Percentiles rank a stretch among this genome's conserved stretches.
Evolutionary conservation across 2,329 filamentous ascomycete genomes (phyloP).

Genomic region (Microcyclosporella mali): DNA sequence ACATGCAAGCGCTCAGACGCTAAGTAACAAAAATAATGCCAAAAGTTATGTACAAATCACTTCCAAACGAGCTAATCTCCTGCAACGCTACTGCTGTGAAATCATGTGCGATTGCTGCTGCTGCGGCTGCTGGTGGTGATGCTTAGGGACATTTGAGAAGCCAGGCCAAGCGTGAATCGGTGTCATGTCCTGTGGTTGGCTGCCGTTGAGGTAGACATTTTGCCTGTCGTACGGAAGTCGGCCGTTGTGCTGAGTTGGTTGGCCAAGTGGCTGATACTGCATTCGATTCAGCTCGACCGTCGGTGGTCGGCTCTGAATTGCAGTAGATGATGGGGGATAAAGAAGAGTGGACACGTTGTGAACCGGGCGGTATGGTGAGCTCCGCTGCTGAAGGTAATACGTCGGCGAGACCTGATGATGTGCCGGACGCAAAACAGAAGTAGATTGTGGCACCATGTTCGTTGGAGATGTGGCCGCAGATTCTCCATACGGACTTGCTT

Average conservation of each 20-base stretch:
- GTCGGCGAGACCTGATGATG: conserved; percentile 72
- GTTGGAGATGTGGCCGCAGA: conserved; percentile 62
- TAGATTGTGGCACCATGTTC: conserved; percentile 53
- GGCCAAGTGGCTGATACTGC: conserved; percentile 46
- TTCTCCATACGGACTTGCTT: conserved; percentile 47
- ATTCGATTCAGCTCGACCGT: conserved; percentile 43
- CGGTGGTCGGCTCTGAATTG: conserved; percentile 54
- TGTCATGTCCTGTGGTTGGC: conserved; percentile 28
- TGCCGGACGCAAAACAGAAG: conserved; percentile 43
- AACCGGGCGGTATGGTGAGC: conserved; percentile 88
- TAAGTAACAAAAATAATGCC: too few relatives aligned
- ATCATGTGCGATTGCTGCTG: not conserved
- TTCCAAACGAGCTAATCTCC: too few relatives aligned
- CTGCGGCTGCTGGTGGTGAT: not conserved
- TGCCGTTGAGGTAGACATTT: conserved; percentile 32
- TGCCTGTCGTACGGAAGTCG: conserved; percentile 38
- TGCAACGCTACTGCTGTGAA: conserved; percentile 2
- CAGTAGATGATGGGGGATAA: conserved; percentile 74
- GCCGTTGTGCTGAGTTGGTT: conserved; percentile 41
- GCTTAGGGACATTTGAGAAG: conserved; percentile 8
- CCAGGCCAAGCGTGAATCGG: conserved; percentile 28
- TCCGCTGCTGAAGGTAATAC: conserved; percentile 77
- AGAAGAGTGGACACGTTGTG: conserved; percentile 85
- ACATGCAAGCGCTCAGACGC: too few relatives aligned
- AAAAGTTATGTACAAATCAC: too few relatives aligned